These are phyloP conservation scores for Ophiocordyceps camponoti-floridani DNA, from an alignment of 2,329 filamentous ascomycete species.

Conservation along the genomic window DNA sequence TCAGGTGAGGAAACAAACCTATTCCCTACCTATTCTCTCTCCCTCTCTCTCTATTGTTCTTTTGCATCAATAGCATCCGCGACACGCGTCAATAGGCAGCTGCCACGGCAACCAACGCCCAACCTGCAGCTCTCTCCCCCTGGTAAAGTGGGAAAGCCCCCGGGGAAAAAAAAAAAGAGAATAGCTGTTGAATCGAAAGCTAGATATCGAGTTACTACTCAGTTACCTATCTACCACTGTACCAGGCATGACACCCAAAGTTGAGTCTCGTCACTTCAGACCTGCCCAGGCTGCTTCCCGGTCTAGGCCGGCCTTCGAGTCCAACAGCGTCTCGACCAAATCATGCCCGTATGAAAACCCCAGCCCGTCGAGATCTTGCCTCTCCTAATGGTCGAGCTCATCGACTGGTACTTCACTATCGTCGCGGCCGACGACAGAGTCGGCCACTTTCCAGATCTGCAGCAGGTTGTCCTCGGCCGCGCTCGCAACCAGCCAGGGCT, in stretches of 20 bases:
- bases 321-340: too few species aligned
- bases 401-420: conserved; percentile 58
- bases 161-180: not conserved
- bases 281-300: too few species aligned
- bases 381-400: conserved; percentile 48
- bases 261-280: too few species aligned
- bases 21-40: too few species aligned
- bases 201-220: too few species aligned
- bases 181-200: not conserved
- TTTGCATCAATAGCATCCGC: not conserved
- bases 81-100: not conserved
- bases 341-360: conserved; percentile 4
- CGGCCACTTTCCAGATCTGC: conserved; percentile 82
- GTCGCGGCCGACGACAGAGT: conserved; percentile 65
- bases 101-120: not conserved
- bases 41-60: too few species aligned
- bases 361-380: conserved; percentile 15
- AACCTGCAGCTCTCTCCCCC: not conserved
- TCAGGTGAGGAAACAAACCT: too few species aligned
- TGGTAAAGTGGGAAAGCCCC: too few species aligned
- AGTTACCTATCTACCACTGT: too few species aligned
- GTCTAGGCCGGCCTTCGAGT: too few species aligned
- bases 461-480: conserved; percentile 94
- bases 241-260: too few species aligned
- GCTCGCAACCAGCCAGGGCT: conserved; percentile 90